Evolutionary conservation across 2,329 filamentous ascomycete species (phyloP), one percentile per base, ranked within the genome.

Genomic region (Neoarthrinium moseri): DNA sequence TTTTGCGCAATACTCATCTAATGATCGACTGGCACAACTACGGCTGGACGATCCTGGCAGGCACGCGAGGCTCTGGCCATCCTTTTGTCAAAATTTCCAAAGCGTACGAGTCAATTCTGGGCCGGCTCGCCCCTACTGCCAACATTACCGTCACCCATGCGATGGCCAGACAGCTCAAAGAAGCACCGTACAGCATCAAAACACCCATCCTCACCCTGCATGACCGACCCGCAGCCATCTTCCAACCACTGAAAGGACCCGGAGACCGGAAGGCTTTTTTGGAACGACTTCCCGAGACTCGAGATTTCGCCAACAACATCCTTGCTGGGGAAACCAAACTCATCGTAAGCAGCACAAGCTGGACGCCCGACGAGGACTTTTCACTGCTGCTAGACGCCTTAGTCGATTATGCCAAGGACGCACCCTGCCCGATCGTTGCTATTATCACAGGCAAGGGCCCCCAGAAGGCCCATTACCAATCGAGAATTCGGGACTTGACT

Each of bases 21-120:
- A 77, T 97, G 50, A 87, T 97, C 45, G 94, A 99, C 72, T 99
- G 94, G 94, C 94, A 99, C 73, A 99, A 99, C 68, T 97, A 96
- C 67, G 94, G 92, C 56, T 96, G 92, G 76, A 92, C 90, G 7
- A 95, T 99, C 56, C 81, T 99, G 4, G 87, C 79, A 5, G 74
- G 79, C 38, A 81, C 77, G 39, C 69, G 73, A 20, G 75, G 80
- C 32, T 52, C 69, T 2, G 66, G 62, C 5, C 89, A 95, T 60
- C 86, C 86, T 0, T 78, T 96, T n/a, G 90, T 96, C 7, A 75
- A 70, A 22, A 62, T 95, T 7, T 88, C 92, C 20, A 83, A 83
- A 52, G 75, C 76, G 60, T 96, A 96, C 61, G 94, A 99, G 68
- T 78, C 74, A 29, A 64, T 77, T 12, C 81, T 95, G 32, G 86